Evolutionary conservation across 345 rosid species (phyloP).

Genomic region (Euphorbia peplus): DNA sequence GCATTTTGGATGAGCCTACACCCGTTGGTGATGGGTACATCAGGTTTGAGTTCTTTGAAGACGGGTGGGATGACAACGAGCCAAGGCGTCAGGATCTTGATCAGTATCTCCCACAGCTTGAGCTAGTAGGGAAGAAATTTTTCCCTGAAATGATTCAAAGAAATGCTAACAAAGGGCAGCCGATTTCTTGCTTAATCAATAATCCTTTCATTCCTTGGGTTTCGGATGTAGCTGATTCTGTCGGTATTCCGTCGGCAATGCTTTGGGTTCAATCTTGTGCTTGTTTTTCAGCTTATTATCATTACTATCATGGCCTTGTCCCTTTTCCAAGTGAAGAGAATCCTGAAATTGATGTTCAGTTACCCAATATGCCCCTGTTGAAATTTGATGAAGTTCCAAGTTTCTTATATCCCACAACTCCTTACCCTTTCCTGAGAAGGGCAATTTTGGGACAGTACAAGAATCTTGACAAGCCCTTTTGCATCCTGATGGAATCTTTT

Average conservation of each 20-base stretch:
- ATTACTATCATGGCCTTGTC: constrained; percentile 51
- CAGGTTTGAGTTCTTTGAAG: constrained; percentile 68
- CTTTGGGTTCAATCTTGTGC: constrained; percentile 96
- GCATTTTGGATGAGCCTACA: constrained; percentile 38
- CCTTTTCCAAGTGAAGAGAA: constrained; percentile 56
- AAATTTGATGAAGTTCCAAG: constrained; percentile 84
- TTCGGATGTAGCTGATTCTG: constrained; percentile 62
- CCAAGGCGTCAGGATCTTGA: constrained; percentile 38
- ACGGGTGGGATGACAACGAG: constrained; percentile 55
- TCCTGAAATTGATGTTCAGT: constrained; percentile 53
- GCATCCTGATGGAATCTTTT: constrained; percentile 70
- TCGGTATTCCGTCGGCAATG: constrained; percentile 76
- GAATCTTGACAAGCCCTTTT: constrained; percentile 60
- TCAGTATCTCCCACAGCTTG: constrained; percentile 47
- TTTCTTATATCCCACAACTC: constrained; percentile 59
- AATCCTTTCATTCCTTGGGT: constrained; percentile 96
- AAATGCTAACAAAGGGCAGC: constrained; percentile 51
- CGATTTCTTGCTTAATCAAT: constrained; percentile 71
- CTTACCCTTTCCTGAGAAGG: constrained; percentile 39
- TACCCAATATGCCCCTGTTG: constrained; percentile 66
- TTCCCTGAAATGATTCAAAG: constrained; percentile 45
- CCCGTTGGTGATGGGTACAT: constrained; percentile 69
- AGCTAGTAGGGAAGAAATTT: constrained; percentile 42
- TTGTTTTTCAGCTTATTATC: constrained; percentile 63
- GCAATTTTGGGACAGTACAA: constrained; percentile 56